Evolutionary conservation across 495 filamentous ascomycete species (phyloP).

Genomic region (Umbilicaria muhlenbergii): DNA sequence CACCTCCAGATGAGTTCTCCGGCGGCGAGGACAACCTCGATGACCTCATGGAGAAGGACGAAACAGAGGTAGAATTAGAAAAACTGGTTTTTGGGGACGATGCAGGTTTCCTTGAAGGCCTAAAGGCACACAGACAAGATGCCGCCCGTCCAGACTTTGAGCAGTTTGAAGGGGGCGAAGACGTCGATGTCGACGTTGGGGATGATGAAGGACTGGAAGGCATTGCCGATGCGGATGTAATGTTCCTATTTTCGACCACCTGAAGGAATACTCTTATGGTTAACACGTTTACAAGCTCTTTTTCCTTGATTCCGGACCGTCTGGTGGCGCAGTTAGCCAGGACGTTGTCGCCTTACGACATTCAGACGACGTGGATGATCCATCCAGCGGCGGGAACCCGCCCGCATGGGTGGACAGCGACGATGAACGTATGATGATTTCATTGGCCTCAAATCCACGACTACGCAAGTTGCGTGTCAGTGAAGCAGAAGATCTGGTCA

Average conservation of each 20-base stretch:
- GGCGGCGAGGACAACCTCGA: conserved; percentile 5
- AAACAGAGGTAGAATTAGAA: conserved; percentile 70
- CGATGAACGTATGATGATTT: conserved; percentile 74
- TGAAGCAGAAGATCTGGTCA: conserved; percentile 74
- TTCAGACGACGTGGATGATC: conserved; percentile 22
- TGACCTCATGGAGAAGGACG: conserved; percentile 48
- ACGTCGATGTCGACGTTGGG: conserved; percentile 12
- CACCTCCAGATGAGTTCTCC: background rate
- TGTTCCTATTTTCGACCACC: conserved; percentile 5
- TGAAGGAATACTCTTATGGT: background rate
- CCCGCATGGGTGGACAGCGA: conserved; percentile 90
- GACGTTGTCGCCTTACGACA: conserved; percentile 26
- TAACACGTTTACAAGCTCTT: conserved; percentile 38
- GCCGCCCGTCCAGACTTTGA: conserved; percentile 4
- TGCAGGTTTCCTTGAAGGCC: conserved; percentile 56
- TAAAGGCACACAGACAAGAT: conserved; percentile 25
- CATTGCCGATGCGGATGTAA: conserved; percentile 49
- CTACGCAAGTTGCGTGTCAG: conserved; percentile 66
- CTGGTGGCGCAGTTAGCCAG: conserved; percentile 23
- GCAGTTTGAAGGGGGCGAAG: conserved; percentile 22
- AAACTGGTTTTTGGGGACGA: conserved; percentile 73
- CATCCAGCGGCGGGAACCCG: conserved; percentile 21
- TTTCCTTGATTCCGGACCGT: conserved; percentile 47
- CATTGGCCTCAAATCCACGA: conserved; percentile 53
- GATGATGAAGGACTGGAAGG: conserved; percentile 24